These are phyloP conservation scores for Cercospora sojina DNA, from an alignment of 2,329 filamentous ascomycete genomes.

Conservation along the genomic window DNA sequence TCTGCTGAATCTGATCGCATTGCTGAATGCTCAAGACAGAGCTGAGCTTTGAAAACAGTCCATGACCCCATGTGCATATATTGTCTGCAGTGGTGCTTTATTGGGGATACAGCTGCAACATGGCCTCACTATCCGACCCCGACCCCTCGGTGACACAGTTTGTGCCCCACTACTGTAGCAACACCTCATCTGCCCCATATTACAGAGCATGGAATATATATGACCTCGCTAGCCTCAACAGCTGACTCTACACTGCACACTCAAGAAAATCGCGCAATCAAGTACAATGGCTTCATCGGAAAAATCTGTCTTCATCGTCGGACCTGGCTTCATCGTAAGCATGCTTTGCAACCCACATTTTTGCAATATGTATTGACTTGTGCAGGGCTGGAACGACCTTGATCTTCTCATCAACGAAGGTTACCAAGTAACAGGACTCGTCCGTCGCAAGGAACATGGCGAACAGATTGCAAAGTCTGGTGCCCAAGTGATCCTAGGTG, in stretches of 20 bases:
- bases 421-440: conserved; percentile 43
- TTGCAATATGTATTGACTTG: too few relatives aligned
- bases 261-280: background rate
- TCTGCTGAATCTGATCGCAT: too few relatives aligned
- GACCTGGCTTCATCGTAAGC: conserved; percentile 46
- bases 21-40: too few relatives aligned
- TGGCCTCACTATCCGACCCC: background rate
- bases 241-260: too few relatives aligned
- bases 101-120: background rate
- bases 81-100: too few relatives aligned
- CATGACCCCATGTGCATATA: too few relatives aligned
- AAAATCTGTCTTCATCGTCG: conserved; percentile 46
- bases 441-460: conserved; percentile 44
- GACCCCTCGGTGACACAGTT: background rate
- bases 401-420: conserved; percentile 45
- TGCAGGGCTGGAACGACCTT: conserved; percentile 47
- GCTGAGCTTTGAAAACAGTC: too few relatives aligned
- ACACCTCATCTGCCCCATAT: background rate
- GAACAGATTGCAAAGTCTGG: conserved; percentile 41
- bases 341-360: too few relatives aligned
- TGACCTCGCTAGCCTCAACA: background rate
- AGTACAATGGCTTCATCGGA: conserved; percentile 8
- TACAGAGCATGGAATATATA: background rate
- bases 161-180: background rate
- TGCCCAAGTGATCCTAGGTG: conserved; percentile 42